These are phyloP conservation scores for Saitoella complicata DNA, from an alignment of 805 yeast genomes.

Conservation along the genomic window DNA sequence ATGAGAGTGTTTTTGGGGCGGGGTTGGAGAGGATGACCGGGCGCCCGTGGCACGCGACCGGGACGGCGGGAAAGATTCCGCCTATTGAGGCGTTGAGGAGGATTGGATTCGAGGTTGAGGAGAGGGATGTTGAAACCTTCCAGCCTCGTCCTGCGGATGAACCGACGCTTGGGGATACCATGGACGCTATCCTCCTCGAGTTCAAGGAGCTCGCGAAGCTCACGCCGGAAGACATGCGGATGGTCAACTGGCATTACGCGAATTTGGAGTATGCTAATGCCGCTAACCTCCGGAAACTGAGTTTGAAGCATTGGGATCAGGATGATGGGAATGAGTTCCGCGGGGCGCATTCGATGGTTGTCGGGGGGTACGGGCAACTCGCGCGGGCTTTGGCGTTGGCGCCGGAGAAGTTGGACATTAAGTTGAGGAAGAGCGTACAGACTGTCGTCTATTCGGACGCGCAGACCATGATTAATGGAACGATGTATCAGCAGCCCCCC, in stretches of 20 bases:
- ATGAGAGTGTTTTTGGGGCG: not conserved
- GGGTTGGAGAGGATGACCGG: constrained; percentile 1
- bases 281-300: constrained; percentile 20
- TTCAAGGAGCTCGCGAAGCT: constrained; percentile 20
- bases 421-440: constrained; percentile 18
- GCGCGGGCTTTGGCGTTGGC: constrained; percentile 23
- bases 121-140: constrained; percentile 17
- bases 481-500: not conserved
- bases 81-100: constrained; percentile 7
- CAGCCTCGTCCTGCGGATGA: constrained; percentile 21
- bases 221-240: constrained; percentile 21
- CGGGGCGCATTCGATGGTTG: constrained; percentile 25
- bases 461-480: not conserved
- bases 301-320: constrained; percentile 27
- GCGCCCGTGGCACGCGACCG: constrained; percentile 1
- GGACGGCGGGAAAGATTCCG: constrained; percentile 2
- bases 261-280: constrained; percentile 26
- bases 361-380: constrained; percentile 22
- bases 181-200: constrained; percentile 21
- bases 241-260: constrained; percentile 27
- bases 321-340: constrained; percentile 26
- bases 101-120: constrained; percentile 9
- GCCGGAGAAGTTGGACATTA: constrained; percentile 25
- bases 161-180: constrained; percentile 24
- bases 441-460: not conserved